Percentiles rank a stretch among this genome's conserved stretches.
phyloP scores from a whole-genome alignment of 1,139 yeast species.

The Yamadazyma trypodendri region DNA sequence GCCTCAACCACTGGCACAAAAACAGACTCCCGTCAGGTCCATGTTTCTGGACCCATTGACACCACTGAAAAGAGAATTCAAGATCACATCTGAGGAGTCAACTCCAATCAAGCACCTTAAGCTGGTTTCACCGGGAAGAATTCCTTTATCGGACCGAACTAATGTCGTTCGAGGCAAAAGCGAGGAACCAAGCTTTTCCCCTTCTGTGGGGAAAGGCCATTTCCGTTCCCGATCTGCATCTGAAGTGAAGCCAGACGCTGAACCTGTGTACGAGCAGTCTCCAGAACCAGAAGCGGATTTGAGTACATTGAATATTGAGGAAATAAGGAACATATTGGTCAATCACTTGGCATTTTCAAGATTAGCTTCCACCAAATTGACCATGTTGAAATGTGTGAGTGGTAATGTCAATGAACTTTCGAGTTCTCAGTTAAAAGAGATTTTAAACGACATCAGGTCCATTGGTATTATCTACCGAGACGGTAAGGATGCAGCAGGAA shows the following conservation, averaged over 20 bases:
- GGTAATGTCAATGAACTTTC: constrained; percentile 44
- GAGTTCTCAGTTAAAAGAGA: constrained; percentile 49
- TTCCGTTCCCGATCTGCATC: constrained; percentile 1
- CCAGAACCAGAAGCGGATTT: constrained; percentile 18
- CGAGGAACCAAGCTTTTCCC: constrained; percentile 6
- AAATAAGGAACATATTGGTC: constrained; percentile 62
- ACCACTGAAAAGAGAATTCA: constrained; percentile 18
- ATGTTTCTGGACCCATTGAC: constrained; percentile 13
- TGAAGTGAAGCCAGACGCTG: neutral
- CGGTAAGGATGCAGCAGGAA: constrained; percentile 97
- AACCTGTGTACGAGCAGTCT: constrained; percentile 7
- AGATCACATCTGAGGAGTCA: constrained; percentile 23
- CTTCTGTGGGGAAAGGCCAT: neutral
- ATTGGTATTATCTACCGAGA: constrained; percentile 82
- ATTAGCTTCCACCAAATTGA: constrained; percentile 79
- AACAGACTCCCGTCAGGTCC: constrained; percentile 5
- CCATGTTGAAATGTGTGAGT: constrained; percentile 61
- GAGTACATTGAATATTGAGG: constrained; percentile 38
- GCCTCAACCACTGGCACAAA: neutral
- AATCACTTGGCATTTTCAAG: constrained; percentile 92
- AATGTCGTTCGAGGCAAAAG: constrained; percentile 5
- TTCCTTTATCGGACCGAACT: constrained; percentile 12
- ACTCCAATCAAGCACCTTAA: constrained; percentile 18
- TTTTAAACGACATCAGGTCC: constrained; percentile 51
- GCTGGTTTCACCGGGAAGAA: neutral